Evolutionary conservation across 2,329 filamentous ascomycete species (phyloP).

Genomic region (Xylogone sp.): DNA sequence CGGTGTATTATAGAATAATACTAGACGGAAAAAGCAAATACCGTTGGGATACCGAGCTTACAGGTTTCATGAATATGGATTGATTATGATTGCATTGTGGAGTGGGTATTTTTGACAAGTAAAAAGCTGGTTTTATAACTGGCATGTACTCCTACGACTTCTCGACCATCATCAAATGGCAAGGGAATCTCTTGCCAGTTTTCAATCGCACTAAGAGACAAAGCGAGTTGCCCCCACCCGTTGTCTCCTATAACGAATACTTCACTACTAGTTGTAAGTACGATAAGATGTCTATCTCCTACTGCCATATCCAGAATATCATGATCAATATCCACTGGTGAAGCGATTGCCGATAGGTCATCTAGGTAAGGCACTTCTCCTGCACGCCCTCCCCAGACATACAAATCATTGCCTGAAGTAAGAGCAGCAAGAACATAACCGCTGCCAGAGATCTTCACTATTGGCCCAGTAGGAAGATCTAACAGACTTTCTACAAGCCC

Average conservation of each 20-base stretch:
- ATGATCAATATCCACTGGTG: constrained; percentile 32
- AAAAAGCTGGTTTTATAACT: constrained; percentile 28
- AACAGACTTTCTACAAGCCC: constrained; percentile 43
- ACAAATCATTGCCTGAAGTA: constrained; percentile 54
- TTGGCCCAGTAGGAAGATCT: constrained; percentile 45
- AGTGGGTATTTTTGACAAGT: too few relatives aligned
- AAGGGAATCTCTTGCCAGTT: constrained; percentile 23
- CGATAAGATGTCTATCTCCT: constrained; percentile 56
- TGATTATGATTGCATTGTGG: not conserved
- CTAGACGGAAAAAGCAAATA: constrained; percentile 25
- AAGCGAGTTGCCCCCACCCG: constrained; percentile 55
- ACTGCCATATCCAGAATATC: constrained; percentile 56
- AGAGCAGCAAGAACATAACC: constrained; percentile 57
- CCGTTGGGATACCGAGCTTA: constrained; percentile 23
- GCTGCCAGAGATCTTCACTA: constrained; percentile 47
- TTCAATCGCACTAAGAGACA: constrained; percentile 22
- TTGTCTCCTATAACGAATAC: constrained; percentile 56
- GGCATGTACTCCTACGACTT: constrained; percentile 21
- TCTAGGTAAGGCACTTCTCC: constrained; percentile 14
- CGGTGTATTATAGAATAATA: constrained; percentile 34
- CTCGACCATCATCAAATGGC: constrained; percentile 14
- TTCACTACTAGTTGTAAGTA: constrained; percentile 43
- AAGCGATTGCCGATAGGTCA: constrained; percentile 11
- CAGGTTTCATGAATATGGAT: not conserved
- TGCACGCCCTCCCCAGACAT: constrained; percentile 53